Base-by-base conservation (phyloP, 2,329 filamentous ascomycete species). In the Neocatenulostroma microsporum region DNA sequence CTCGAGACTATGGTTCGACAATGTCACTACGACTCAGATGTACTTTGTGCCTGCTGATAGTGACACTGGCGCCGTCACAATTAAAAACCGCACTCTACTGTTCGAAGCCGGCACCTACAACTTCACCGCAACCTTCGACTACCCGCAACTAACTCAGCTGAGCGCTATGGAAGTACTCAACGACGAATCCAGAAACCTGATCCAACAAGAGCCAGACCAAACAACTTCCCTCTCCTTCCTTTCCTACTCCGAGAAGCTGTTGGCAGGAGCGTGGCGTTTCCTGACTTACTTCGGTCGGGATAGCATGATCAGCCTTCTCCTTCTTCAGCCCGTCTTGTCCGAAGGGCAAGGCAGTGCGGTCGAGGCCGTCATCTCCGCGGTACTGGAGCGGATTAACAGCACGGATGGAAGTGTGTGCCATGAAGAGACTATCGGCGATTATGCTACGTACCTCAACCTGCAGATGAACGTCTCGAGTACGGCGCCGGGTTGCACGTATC, bases 261-360 rank as follows among this genome's bases (percentile, higher is more conserved):
- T 79, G 2, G 77, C 78, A 2, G 77, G 77, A 9, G 75, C 73
- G 3, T 82, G 76, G 78, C 62, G 76, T 2, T 82, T 80, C 46
- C 55, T 82, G 29, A 81, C 77, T 0, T 82, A 81, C 49, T 81
- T 82, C 56, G 77, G 76, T 0, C 68, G 77, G 9, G 77, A 82
- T 49, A 76, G 70, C 42, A 76, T 80, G 66, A 77, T 82, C 25
- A 65, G 73, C 1, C 62, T 72, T 11, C 63, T 81, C 0, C 59
- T 82, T 1, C 60, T 80, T 20, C 68, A 76, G 39, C 68, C 73
- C 0, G 63, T 80, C 0, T 60, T 82, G 1, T 78, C 72, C 34
- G 61, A 67, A 28, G 74, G 73, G 0, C 60, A 73, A 24, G 68
- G 62, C 0, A 68, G 73, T 3, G 69, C 74, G 0, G 63, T 78